Base-by-base conservation (phyloP, 352 stramenopile genomes). In the Pythium myriotylum region DNA sequence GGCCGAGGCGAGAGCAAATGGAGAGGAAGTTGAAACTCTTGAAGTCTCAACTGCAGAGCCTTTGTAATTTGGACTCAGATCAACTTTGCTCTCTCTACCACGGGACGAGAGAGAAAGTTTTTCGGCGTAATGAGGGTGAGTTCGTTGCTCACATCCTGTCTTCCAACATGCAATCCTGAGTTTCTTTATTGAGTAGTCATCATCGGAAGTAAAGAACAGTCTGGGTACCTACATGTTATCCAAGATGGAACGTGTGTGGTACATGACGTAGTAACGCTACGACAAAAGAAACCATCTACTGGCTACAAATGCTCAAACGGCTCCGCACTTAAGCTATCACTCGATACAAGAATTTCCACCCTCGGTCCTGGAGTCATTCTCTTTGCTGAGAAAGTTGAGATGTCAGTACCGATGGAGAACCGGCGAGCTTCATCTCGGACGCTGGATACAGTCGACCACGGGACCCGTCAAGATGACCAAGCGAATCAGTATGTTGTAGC, bases 51-150 rank as follows among this genome's bases (percentile, higher is more conserved):
- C 68, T 86, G 5, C 40, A 65, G 27, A 62, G 68, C 2, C 26
- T 74, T 2, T 72, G 66, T 49, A 60, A 55, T n/a, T 65, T 86
- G 0, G 74, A 84, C 17, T 26, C 49, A 2, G 72, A 80, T 19
- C 67, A 80, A 49, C 19, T 81, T 17, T 82, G 72, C 41, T 74
- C 74, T 3, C 53, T 84, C 2, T 86, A 84, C 42, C 77, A 86
- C 48, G 64, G 69, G 3, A 58, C 62, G 50, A 53, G 65, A 20
- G 65, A 81, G 24, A 48, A 46, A 42, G 45, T 54, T 5, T 86
- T 81, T 48, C 65, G 67, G 22, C 67, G 74, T 2, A 76, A 77
- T 17, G 72, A 86, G 73, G 74, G 76, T 79, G 45, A 56, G 45
- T n/a, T n/a, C n/a, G n/a, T n/a, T n/a, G n/a, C n/a, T n/a, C n/a